Conservation (phyloP, 352 stramenopile genomes). For the Phytophthora palmivora region DNA sequence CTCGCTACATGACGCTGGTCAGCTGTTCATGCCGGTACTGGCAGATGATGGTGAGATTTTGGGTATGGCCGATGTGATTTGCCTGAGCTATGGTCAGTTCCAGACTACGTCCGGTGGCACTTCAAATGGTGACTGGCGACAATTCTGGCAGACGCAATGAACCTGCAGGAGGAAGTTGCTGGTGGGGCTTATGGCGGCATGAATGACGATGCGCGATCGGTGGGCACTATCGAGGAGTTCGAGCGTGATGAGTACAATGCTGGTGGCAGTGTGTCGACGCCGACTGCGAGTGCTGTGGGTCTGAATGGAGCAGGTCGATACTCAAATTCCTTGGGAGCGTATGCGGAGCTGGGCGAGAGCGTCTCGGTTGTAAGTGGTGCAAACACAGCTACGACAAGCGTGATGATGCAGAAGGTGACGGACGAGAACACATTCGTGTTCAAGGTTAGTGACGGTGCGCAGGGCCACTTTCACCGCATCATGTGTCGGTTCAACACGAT, state of each 20-base stretch:
- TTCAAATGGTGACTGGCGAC: constrained; percentile 82
- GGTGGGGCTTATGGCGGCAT: constrained; percentile 70
- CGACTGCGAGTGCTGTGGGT: constrained; percentile 45
- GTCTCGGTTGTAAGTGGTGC: constrained; percentile 87
- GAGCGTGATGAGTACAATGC: constrained; percentile 83
- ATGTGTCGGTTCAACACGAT: constrained; percentile 83
- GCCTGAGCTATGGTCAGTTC: constrained; percentile 89
- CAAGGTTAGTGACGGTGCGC: constrained; percentile 85
- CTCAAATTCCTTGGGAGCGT: constrained; percentile 66
- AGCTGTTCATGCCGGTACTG: constrained; percentile 88
- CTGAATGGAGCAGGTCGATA: constrained; percentile 48
- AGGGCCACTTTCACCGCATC: constrained; percentile 88
- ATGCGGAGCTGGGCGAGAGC: constrained; percentile 86
- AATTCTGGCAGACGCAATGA: constrained; percentile 92
- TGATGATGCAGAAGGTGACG: constrained; percentile 67
- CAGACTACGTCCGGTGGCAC: constrained; percentile 75
- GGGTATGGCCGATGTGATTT: constrained; percentile 90
- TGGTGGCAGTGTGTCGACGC: constrained; percentile 29
- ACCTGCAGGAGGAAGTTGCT: constrained; percentile 82
- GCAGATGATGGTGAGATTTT: constrained; percentile 81
- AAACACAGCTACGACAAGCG: constrained; percentile 78
- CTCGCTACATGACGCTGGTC: constrained; percentile 84
- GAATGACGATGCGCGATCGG: constrained; percentile 76
- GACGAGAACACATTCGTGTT: constrained; percentile 87
- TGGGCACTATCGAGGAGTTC: constrained; percentile 91